A percentile compares a stretch with the other conserved stretches of the same genome.
Evolutionary conservation across 352 stramenopile genomes (phyloP).

Genomic region (Peronospora destructor): DNA sequence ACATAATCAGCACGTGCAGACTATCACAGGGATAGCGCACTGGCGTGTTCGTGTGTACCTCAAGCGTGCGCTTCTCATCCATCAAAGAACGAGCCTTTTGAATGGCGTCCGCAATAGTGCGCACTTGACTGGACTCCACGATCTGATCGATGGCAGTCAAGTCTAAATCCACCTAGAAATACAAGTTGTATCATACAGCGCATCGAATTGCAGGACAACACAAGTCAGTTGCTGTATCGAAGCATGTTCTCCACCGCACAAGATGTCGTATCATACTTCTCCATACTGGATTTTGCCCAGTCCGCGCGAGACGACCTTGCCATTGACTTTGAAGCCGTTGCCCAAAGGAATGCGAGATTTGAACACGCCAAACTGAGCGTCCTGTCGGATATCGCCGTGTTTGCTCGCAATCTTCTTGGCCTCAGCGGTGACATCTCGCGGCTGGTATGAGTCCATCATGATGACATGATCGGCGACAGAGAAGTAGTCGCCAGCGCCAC

Average conservation of each 20-base stretch:
- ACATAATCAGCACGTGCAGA: background rate
- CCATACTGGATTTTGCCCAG: constrained; percentile 80
- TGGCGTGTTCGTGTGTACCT: constrained; percentile 17
- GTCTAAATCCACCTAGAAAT: constrained; percentile 71
- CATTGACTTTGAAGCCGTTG: constrained; percentile 50
- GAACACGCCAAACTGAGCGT: constrained; percentile 44
- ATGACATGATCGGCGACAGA: constrained; percentile 93
- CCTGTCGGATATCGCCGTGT: constrained; percentile 47
- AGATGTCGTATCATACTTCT: constrained; percentile 37
- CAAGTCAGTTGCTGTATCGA: constrained; percentile 1
- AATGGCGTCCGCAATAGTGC: constrained; percentile 69
- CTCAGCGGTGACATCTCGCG: constrained; percentile 85
- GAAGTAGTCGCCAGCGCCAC: constrained; percentile 95
- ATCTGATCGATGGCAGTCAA: constrained; percentile 83
- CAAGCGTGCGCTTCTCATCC: constrained; percentile 52
- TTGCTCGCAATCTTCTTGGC: constrained; percentile 88
- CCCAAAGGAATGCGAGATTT: constrained; percentile 44
- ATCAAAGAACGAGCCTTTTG: constrained; percentile 46
- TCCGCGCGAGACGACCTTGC: constrained; percentile 73
- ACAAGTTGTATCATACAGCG: background rate
- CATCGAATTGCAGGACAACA: background rate
- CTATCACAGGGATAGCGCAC: background rate
- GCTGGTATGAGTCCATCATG: constrained; percentile 94
- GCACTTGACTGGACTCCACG: constrained; percentile 84
- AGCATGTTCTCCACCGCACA: background rate